Base-by-base conservation (phyloP, 129 eudicot species). In the Pittosporum tobira region DNA sequence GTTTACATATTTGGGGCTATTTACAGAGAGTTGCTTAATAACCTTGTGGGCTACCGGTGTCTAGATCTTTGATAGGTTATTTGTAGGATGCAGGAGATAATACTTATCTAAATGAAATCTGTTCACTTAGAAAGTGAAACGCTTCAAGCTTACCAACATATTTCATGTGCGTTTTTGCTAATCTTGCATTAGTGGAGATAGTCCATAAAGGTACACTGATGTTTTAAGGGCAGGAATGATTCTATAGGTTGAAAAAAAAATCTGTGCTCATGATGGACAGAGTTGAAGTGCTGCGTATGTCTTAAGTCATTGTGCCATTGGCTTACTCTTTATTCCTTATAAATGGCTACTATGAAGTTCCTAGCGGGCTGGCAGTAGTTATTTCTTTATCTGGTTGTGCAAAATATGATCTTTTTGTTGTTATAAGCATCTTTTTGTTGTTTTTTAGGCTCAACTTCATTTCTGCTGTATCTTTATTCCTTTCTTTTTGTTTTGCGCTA, bases 401-500 rank as follows among this genome's bases (percentile, higher is more conserved):
- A 6, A 40, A 3, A 24, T 24, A 11, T 15, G 3, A 15, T 24
- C 20, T 28, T 51, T 51, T 51, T 12, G n/a, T 12, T 26, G 36
- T 24, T 40, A 1, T 11, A 10, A 28, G 11, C 16, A 26, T 51
- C 57, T 51, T 47, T 3, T 26, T 25, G 45, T 34, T 30, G 30
- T 59, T 19, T 46, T 48, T 49, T 34, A 46, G 18, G 44, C 14
- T 29, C 23, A 8, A 44, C 14, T 29, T 29, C 59, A 69, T 53
- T 4, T 36, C 23, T n/a, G 7, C 4, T 36, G 12, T 47, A n/a
- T n/a, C n/a, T n/a, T n/a, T n/a, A n/a, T n/a, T n/a, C n/a, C n/a
- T n/a, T n/a, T n/a, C n/a, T n/a, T n/a, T n/a, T n/a, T n/a, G n/a
- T n/a, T 64, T 51, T 61, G 25, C 19, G 12, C 38, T 53, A 38